Percentiles rank a stretch among this genome's conserved stretches.
Conservation (phyloP, 495 filamentous ascomycete genomes). For the Hypoxylon trugodes region DNA sequence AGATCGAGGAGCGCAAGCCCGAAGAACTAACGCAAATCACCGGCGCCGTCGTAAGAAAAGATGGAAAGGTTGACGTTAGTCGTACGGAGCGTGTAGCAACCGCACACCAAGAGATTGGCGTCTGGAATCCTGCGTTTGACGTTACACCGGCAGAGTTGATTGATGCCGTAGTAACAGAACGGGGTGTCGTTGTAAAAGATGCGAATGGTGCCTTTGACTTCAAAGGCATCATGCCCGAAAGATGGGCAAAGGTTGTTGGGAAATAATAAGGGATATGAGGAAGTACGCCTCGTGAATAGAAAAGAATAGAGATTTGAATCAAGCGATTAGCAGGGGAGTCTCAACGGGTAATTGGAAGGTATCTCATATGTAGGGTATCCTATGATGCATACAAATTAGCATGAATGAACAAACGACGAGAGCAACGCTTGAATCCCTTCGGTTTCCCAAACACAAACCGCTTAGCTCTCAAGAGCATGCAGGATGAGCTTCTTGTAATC, state of each 20-base stretch:
- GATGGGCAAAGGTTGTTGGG: conserved; percentile 51
- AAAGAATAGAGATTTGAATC: neutral
- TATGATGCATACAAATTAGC: conserved; percentile 34
- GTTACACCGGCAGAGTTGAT: conserved; percentile 87
- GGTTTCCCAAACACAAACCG: conserved; percentile 13
- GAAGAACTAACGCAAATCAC: conserved; percentile 82
- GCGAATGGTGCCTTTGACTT: conserved; percentile 80
- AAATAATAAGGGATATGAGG: neutral
- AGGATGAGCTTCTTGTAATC: conserved; percentile 76
- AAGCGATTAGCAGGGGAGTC: neutral
- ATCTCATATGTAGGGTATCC: conserved; percentile 26
- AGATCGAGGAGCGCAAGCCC: conserved; percentile 84
- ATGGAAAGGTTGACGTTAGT: conserved; percentile 58
- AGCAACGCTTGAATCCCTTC: conserved; percentile 15
- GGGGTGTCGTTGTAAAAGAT: conserved; percentile 83
- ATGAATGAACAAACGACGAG: conserved; percentile 6
- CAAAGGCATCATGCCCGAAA: conserved; percentile 58
- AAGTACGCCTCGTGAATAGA: neutral
- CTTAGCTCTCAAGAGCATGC: conserved; percentile 59
- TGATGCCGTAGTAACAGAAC: conserved; percentile 93
- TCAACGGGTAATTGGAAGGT: neutral
- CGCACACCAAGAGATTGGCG: conserved; percentile 79
- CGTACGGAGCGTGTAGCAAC: conserved; percentile 75
- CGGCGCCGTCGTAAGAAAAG: conserved; percentile 67
- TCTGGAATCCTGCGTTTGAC: conserved; percentile 98